These are phyloP conservation scores for Nakazawaea anatomiae DNA, from an alignment of 805 yeast genomes.

Conservation along the genomic window DNA sequence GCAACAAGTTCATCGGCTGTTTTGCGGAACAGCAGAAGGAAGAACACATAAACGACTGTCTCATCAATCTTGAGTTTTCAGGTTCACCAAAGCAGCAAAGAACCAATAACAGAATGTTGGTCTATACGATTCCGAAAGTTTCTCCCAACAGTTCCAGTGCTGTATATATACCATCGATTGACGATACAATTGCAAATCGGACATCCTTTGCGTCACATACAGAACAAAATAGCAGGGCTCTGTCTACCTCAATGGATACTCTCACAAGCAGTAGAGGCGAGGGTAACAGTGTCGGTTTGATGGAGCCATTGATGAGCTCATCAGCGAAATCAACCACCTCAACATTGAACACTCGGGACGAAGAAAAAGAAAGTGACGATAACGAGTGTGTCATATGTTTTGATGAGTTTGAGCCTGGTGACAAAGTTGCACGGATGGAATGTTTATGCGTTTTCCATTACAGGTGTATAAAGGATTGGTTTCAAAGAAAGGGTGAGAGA, in stretches of 20 bases:
- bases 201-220: not conserved
- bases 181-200: not conserved
- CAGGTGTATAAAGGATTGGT: slow-evolving; percentile 88
- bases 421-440: slow-evolving; percentile 85
- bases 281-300: not conserved
- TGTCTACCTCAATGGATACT: slow-evolving; percentile 7
- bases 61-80: slow-evolving; percentile 52
- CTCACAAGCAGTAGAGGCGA: not conserved
- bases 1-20: slow-evolving; percentile 22
- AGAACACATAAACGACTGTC: slow-evolving; percentile 65
- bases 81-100: slow-evolving; percentile 56
- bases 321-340: slow-evolving; percentile 3
- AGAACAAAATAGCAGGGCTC: not conserved
- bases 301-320: slow-evolving; percentile 3
- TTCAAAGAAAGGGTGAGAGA: slow-evolving; percentile 75
- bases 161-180: slow-evolving; percentile 3
- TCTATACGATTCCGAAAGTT: slow-evolving; percentile 48
- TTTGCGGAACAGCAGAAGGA: slow-evolving; percentile 38
- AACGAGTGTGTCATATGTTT: slow-evolving; percentile 90
- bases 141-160: slow-evolving; percentile 8
- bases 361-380: slow-evolving; percentile 32
- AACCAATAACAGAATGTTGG: slow-evolving; percentile 76
- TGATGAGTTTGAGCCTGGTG: slow-evolving; percentile 82
- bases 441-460: slow-evolving; percentile 94
- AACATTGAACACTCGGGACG: slow-evolving; percentile 10